Evolutionary conservation across 371 early-diverging fungal species (phyloP).

Genomic region (Mucor saturninus): DNA sequence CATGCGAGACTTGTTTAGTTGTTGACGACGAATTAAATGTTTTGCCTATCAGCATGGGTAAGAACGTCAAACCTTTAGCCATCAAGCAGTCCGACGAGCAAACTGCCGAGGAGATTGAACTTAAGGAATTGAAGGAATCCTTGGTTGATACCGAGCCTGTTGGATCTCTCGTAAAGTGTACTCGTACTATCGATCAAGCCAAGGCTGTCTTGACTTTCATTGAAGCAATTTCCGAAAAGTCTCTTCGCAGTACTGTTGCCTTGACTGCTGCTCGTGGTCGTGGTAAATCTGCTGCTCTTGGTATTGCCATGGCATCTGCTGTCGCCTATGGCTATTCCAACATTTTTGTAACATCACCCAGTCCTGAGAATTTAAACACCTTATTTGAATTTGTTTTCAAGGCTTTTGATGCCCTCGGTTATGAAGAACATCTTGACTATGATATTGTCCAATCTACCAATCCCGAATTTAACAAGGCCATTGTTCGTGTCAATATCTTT

Average conservation of each 20-base stretch:
- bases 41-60: slow-evolving; percentile 89
- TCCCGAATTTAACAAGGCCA: slow-evolving; percentile 92
- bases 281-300: slow-evolving; percentile 99
- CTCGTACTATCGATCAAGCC: slow-evolving; percentile 94
- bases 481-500: slow-evolving; percentile 95
- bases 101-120: slow-evolving; percentile 73
- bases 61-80: slow-evolving; percentile 87
- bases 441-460: slow-evolving; percentile 96
- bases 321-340: slow-evolving; percentile 98
- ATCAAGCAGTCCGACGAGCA: slow-evolving; percentile 58
- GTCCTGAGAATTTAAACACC: slow-evolving; percentile 97
- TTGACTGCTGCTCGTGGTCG: slow-evolving; percentile 99
- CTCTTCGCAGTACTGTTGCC: slow-evolving; percentile 88
- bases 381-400: slow-evolving; percentile 97
- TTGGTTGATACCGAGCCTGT: slow-evolving; percentile 89
- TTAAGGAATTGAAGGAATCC: slow-evolving; percentile 81
- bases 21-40: slow-evolving; percentile 98
- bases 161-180: slow-evolving; percentile 77
- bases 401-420: slow-evolving; percentile 96
- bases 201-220: slow-evolving; percentile 94
- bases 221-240: slow-evolving; percentile 94
- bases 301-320: slow-evolving; percentile 96
- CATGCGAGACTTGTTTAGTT: slow-evolving; percentile 91
- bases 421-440: slow-evolving; percentile 98
- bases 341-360: slow-evolving; percentile 98